Evolutionary conservation across 768 basidiomycete species (phyloP).

Genomic region (Tulasnella sp.): DNA sequence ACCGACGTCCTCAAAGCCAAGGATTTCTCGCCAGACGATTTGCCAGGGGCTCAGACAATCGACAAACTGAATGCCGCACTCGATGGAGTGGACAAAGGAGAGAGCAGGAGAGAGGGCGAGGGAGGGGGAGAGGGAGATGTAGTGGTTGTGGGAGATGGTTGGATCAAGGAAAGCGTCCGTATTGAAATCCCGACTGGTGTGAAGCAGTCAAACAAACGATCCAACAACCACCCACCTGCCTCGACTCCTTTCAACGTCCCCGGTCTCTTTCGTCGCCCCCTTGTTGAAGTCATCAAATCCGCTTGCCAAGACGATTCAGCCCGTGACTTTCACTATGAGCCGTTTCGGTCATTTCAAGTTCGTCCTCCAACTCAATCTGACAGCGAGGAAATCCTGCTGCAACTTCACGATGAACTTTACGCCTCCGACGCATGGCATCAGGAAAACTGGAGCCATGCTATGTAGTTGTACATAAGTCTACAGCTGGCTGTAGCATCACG

Average conservation of each 20-base stretch:
- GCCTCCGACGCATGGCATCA: neutral
- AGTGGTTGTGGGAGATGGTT: neutral
- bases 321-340: neutral
- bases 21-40: neutral
- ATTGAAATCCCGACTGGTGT: neutral
- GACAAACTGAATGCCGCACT: neutral
- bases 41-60: neutral
- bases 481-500: neutral
- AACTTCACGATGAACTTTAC: neutral
- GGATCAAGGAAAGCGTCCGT: neutral
- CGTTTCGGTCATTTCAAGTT: neutral
- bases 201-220: neutral
- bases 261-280: neutral
- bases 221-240: neutral
- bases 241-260: neutral
- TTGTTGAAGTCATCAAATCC: neutral
- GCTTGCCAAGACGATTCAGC: neutral
- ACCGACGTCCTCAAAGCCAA: neutral
- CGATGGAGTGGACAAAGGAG: neutral
- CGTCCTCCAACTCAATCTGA: neutral
- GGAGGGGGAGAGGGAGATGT: neutral
- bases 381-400: neutral
- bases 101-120: neutral
- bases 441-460: neutral
- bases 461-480: neutral